Evolutionary conservation across 164 flowering plant species (phyloP), one percentile per base, ranked within the genome.

Genomic region (Kalanchoe fedtschenkoi): DNA sequence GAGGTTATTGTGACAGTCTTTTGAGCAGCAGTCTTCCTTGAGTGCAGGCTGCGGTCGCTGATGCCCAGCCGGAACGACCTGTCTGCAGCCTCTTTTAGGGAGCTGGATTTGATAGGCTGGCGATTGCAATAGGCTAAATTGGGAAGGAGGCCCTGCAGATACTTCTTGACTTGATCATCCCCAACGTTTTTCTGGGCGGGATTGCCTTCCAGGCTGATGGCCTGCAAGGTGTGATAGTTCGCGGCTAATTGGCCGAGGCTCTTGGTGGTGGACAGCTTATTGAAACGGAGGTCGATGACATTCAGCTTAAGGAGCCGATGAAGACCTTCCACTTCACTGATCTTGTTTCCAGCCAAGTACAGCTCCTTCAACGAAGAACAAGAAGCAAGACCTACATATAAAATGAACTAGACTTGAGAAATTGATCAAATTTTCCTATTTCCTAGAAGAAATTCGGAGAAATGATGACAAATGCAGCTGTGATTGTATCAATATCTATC

Each of bases 251-350:
- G 98, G 43, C 93, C 96, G 0, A 92, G 89, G 64, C 86, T 76
- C 70, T 89, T 89, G 41, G 91, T 72, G 34, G 98, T 92, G 1
- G 98, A 86, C 58, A 92, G 83, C 66, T 87, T 92, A 80, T 92
- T 92, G 85, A 83, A 89, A 33, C 98, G 84, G 41, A 92, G 71
- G 71, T 92, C 98, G 58, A 92, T 70, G 28, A 89, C 74, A 32
- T 72, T 76, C 64, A 92, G 80, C 67, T 92, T 92, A 14, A 89
- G 78, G 33, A 92, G 93, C 4, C 96, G 83, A 74, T 92, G 98
- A 65, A 92, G 96, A 63, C 98, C 98, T 79, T 92, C 98, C 17
- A 88, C 96, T 70, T 89, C 98, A 41, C 96, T 82, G 57, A 92
- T 88, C 63, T 86, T 92, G 74, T 92, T 92, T 58, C 97, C 96